These are phyloP conservation scores for Chenopodium album DNA, from an alignment of 148 eudicot species.

Conservation along the genomic window DNA sequence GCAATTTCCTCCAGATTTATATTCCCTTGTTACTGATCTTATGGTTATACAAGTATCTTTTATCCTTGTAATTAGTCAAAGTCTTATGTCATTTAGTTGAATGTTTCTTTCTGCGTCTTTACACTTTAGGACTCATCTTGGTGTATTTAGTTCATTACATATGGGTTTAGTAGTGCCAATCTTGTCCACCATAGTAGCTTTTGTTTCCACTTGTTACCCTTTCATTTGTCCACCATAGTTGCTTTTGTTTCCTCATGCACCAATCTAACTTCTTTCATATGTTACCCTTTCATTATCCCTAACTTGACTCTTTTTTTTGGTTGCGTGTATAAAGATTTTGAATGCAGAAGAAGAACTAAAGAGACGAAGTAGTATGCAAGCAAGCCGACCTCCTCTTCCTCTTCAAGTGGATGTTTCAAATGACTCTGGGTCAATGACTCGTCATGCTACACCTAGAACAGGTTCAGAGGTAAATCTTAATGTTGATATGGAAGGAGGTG, in stretches of 20 bases:
- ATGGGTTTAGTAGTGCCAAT: neutral
- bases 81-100: neutral
- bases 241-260: neutral
- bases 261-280: neutral
- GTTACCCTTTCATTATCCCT: neutral
- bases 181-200: neutral
- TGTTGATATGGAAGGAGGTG: slow-evolving; percentile 54
- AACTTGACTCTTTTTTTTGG: slow-evolving; percentile 9
- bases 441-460: slow-evolving; percentile 70
- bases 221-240: neutral
- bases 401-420: slow-evolving; percentile 76
- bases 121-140: neutral
- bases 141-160: neutral
- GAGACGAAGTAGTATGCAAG: slow-evolving; percentile 63
- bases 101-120: neutral
- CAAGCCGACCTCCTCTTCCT: slow-evolving; percentile 53
- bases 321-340: slow-evolving; percentile 56
- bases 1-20: neutral
- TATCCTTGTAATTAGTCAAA: neutral
- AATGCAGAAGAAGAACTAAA: slow-evolving; percentile 91
- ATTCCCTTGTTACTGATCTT: neutral
- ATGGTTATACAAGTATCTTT: neutral
- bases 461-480: slow-evolving; percentile 61
- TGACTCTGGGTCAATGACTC: slow-evolving; percentile 81
- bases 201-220: neutral